These are phyloP conservation scores for Apiospora arundinis DNA, from an alignment of 2,329 filamentous ascomycete species.

Conservation along the genomic window DNA sequence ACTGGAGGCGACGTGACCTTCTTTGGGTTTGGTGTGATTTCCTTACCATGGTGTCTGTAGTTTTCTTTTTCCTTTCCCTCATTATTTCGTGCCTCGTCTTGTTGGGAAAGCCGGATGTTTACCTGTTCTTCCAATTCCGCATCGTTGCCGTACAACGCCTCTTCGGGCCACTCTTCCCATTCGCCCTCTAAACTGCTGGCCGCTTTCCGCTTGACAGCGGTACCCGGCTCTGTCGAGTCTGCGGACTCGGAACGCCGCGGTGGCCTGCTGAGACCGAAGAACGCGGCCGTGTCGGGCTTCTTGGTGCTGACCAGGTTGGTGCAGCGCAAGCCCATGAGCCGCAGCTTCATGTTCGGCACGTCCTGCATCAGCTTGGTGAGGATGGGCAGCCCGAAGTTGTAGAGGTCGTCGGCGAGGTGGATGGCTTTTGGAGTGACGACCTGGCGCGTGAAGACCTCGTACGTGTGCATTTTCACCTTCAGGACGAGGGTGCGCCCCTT, in stretches of 20 bases:
- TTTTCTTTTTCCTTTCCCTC: slow-evolving; percentile 45
- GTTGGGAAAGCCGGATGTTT: slow-evolving; percentile 53
- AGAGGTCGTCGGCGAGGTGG: slow-evolving; percentile 78
- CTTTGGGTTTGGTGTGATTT: slow-evolving; percentile 55
- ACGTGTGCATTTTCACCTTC: slow-evolving; percentile 94
- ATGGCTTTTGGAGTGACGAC: slow-evolving; percentile 76
- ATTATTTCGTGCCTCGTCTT: too few relatives aligned
- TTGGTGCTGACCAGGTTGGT: slow-evolving; percentile 88
- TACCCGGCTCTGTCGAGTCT: slow-evolving; percentile 25
- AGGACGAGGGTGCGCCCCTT: slow-evolving; percentile 91
- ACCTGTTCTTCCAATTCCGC: slow-evolving; percentile 2
- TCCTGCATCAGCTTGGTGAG: slow-evolving; percentile 84
- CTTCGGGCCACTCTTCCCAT: slow-evolving; percentile 74
- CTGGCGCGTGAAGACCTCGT: slow-evolving; percentile 88
- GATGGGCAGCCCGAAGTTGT: slow-evolving; percentile 81
- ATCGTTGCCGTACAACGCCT: slow-evolving; percentile 55
- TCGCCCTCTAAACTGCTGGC: slow-evolving; percentile 45
- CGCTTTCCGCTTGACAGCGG: slow-evolving; percentile 44
- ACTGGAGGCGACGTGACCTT: slow-evolving; percentile 37
- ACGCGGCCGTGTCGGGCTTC: slow-evolving; percentile 76
- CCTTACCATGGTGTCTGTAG: slow-evolving; percentile 54
- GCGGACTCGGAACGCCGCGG: slow-evolving; percentile 37
- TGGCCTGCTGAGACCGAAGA: slow-evolving; percentile 70
- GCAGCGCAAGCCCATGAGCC: slow-evolving; percentile 87
- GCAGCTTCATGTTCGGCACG: slow-evolving; percentile 76